A percentile compares a stretch with the other conserved stretches of the same genome.
Evolutionary conservation across 768 basidiomycete species (phyloP).

Genomic region (Rickenella mellea): DNA sequence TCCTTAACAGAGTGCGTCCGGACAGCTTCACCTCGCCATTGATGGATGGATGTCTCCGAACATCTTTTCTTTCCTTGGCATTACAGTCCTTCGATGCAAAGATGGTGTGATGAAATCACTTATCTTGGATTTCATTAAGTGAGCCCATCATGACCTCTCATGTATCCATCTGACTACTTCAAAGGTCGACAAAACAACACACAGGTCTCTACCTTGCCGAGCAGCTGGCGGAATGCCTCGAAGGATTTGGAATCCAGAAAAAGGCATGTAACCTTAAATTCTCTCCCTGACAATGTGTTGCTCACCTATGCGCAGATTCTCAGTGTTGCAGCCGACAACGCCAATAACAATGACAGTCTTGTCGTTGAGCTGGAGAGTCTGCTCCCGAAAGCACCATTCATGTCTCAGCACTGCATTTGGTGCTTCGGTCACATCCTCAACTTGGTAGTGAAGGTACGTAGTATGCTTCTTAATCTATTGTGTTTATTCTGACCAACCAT

Average conservation of each 20-base stretch:
- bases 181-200: too few relatives aligned
- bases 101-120: conserved; percentile 11
- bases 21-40: conserved; percentile 17
- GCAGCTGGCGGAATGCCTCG: conserved; percentile 1
- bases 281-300: background rate
- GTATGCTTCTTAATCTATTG: background rate
- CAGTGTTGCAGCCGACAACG: too few relatives aligned
- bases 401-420: conserved; percentile 5
- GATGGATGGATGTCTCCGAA: conserved; percentile 23
- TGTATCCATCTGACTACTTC: too few relatives aligned
- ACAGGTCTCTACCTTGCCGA: conserved; percentile 3
- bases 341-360: background rate
- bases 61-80: conserved; percentile 17
- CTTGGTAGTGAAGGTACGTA: conserved; percentile 13
- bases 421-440: conserved; percentile 13
- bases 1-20: background rate
- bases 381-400: too few relatives aligned
- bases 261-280: background rate
- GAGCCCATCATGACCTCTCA: too few relatives aligned
- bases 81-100: conserved; percentile 13
- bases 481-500: background rate
- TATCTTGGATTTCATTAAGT: conserved; percentile 16
- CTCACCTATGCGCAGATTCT: too few relatives aligned
- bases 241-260: background rate
- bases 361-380: background rate